phyloP scores from a whole-genome alignment of 371 early-diverging fungal species.

The Mucor plumbeus region DNA sequence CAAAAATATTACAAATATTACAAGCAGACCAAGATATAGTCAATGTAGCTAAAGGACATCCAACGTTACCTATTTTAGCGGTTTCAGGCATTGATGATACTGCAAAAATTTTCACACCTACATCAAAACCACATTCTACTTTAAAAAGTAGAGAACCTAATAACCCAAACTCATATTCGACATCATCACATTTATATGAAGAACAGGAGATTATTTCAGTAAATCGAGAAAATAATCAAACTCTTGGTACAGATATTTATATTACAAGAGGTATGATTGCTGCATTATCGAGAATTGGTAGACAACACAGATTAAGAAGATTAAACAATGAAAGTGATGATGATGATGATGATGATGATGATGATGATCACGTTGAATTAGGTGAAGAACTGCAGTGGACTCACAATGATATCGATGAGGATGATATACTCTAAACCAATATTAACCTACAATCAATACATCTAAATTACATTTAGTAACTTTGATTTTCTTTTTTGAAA shows the following conservation, averaged over 20 bases:
- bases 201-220: conserved; percentile 31
- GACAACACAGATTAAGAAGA: background rate
- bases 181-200: conserved; percentile 44
- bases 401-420: no score
- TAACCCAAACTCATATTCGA: conserved; percentile 31
- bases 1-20: conserved; percentile 67
- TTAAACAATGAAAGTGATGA: background rate
- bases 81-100: conserved; percentile 78
- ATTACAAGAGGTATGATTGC: conserved; percentile 37
- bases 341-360: background rate
- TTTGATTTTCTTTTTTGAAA: no score
- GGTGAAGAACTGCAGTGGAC: no score
- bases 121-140: conserved; percentile 34
- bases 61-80: conserved; percentile 53
- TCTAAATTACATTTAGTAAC: no score
- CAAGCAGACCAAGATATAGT: conserved; percentile 69
- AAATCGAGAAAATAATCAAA: conserved; percentile 31
- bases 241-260: conserved; percentile 16
- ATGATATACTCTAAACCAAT: no score
- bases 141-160: conserved; percentile 36
- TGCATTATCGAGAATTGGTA: conserved; percentile 20
- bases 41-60: conserved; percentile 65
- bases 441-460: no score
- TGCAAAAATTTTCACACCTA: conserved; percentile 73
- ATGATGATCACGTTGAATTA: no score